A percentile compares a stretch with the other conserved stretches of the same genome.
These are phyloP conservation scores for Capsicum pubescens DNA, from an alignment of 257 asterid genomes.

Conservation along the genomic window DNA sequence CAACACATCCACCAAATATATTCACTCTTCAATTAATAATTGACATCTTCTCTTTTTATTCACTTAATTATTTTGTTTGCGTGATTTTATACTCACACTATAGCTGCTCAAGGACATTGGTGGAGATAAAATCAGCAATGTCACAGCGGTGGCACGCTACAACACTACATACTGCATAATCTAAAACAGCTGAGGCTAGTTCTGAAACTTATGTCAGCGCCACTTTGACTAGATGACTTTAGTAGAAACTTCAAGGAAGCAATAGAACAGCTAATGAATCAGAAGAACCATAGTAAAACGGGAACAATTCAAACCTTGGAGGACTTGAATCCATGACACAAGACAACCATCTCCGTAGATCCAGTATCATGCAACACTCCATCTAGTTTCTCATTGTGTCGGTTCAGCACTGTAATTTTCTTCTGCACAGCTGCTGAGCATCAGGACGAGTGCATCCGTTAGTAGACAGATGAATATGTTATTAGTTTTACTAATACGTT, in stretches of 20 bases:
- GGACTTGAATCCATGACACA: slow-evolving; percentile 56
- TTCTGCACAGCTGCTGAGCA: slow-evolving; percentile 38
- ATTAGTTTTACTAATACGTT: not conserved
- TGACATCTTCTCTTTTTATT: too few relatives aligned
- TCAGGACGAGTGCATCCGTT: not conserved
- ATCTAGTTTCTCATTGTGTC: slow-evolving; percentile 47
- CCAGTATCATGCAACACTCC: slow-evolving; percentile 57
- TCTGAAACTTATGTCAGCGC: not conserved
- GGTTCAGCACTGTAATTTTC: slow-evolving; percentile 41
- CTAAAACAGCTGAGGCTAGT: not conserved
- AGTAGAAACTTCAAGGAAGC: not conserved
- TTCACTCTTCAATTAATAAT: not conserved
- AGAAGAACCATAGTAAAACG: not conserved
- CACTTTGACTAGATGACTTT: not conserved
- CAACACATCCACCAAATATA: not conserved
- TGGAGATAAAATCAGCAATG: not conserved
- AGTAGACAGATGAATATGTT: not conserved
- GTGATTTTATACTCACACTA: not conserved
- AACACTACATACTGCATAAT: not conserved
- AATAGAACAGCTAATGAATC: slow-evolving; percentile 11
- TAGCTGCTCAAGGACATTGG: not conserved
- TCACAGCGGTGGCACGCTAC: not conserved
- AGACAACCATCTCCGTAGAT: slow-evolving; percentile 47
- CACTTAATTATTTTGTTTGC: not conserved
- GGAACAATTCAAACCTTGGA: slow-evolving; percentile 39